Conservation (phyloP, 495 filamentous ascomycete genomes). For the Penicillium chermesinum region DNA sequence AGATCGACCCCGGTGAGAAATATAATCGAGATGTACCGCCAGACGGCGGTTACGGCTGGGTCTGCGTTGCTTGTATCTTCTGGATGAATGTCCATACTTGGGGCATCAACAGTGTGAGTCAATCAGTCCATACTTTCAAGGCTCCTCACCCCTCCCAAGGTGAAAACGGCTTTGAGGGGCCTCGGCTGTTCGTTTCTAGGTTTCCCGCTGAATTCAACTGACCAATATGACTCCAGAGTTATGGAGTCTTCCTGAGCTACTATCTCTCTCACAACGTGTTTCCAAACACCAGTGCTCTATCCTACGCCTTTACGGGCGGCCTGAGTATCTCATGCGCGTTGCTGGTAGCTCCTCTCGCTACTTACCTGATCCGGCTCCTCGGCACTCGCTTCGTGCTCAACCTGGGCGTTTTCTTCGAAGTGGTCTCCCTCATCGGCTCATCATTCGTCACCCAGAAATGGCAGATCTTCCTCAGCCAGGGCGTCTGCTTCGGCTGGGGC, state of each 20-base stretch:
- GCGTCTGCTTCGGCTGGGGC: conserved; percentile 68
- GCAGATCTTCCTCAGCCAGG: conserved; percentile 74
- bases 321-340: conserved; percentile 62
- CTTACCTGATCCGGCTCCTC: conserved; percentile 47
- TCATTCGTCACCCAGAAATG: conserved; percentile 65
- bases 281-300: conserved; percentile 51
- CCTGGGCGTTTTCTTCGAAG: conserved; percentile 56
- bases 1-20: conserved; percentile 23
- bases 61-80: conserved; percentile 47
- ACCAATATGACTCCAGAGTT: conserved; percentile 33
- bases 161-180: no score
- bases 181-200: no score
- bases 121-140: conserved; percentile 1
- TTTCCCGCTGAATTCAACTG: no score
- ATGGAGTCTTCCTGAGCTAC: conserved; percentile 66
- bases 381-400: conserved; percentile 55
- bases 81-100: conserved; percentile 53
- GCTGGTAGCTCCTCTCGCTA: conserved; percentile 60
- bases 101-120: conserved; percentile 49
- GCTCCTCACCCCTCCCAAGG: not conserved
- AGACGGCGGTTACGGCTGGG: conserved; percentile 54
- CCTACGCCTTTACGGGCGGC: conserved; percentile 71
- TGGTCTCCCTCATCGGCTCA: conserved; percentile 55
- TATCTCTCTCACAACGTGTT: conserved; percentile 59
- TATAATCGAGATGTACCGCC: conserved; percentile 37